phyloP scores from a whole-genome alignment of 208 protist species.

The Tritrichomonas foetus region DNA sequence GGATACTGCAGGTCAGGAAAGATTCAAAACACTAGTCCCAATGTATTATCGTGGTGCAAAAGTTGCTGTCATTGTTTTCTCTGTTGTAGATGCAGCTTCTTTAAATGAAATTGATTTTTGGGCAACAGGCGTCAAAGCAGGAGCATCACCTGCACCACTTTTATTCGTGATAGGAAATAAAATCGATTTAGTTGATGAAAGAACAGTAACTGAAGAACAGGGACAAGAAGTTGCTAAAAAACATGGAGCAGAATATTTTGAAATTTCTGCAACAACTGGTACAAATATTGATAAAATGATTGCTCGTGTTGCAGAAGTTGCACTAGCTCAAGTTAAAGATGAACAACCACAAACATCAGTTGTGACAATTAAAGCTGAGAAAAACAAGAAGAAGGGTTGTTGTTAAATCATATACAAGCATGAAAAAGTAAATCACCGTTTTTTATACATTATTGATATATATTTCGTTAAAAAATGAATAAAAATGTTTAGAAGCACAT shows the following conservation, averaged over 20 bases:
- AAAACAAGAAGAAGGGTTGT: no score
- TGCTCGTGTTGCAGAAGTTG: not conserved
- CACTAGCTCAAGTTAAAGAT: not conserved
- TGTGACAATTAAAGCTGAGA: no score
- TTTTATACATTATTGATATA: no score
- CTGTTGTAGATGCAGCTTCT: not conserved
- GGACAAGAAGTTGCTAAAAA: not conserved
- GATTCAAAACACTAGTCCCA: not conserved
- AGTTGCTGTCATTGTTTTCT: slow-evolving; percentile 1
- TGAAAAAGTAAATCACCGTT: no score
- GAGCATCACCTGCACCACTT: not conserved
- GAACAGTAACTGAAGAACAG: not conserved
- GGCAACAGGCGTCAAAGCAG: not conserved
- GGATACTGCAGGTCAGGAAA: slow-evolving; percentile 33
- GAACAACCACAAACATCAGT: not conserved
- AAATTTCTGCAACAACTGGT: not conserved
- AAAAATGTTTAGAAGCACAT: no score
- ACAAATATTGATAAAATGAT: not conserved
- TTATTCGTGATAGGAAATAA: slow-evolving; percentile 7
- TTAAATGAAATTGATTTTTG: not conserved
- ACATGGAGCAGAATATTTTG: not conserved
- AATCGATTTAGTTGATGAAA: not conserved
- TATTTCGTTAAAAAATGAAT: no score
- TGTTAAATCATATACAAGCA: no score
- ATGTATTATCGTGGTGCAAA: slow-evolving; percentile 11